Percentiles rank a stretch among this genome's conserved stretches.
Conservation (phyloP, 371 early-diverging fungal genomes). For the Mucor ambiguus region DNA sequence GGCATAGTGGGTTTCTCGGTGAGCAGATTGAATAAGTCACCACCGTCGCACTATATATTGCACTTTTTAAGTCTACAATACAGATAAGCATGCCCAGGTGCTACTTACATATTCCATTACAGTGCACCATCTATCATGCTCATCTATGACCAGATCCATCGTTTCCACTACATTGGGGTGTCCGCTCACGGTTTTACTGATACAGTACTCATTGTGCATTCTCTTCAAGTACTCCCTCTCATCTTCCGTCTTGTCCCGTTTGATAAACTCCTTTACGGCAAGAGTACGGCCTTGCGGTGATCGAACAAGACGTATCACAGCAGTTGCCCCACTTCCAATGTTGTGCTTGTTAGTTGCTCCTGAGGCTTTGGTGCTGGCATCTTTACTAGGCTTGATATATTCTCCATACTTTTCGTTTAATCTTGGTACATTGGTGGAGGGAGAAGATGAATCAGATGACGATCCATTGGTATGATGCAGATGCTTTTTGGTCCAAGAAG, state of each 20-base stretch:
- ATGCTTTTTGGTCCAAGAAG: constrained; percentile 28
- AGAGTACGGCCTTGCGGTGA: constrained; percentile 35
- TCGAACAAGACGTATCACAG: constrained; percentile 86
- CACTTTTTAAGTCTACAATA: background rate
- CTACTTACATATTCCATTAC: constrained; percentile 70
- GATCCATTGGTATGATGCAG: constrained; percentile 1
- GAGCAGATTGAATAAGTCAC: constrained; percentile 62
- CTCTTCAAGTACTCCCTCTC: constrained; percentile 67
- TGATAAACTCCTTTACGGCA: constrained; percentile 69
- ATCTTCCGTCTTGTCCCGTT: constrained; percentile 54
- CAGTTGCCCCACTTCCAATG: constrained; percentile 89
- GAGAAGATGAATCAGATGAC: constrained; percentile 14
- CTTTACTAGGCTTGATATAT: constrained; percentile 21
- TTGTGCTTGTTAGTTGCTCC: constrained; percentile 55
- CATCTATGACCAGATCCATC: constrained; percentile 66
- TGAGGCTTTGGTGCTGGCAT: constrained; percentile 10
- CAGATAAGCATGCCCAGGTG: background rate
- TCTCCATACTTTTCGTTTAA: constrained; percentile 31
- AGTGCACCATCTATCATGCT: constrained; percentile 57
- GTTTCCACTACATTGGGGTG: constrained; percentile 76
- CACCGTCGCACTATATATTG: constrained; percentile 56
- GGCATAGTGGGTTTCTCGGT: constrained; percentile 40
- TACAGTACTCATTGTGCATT: constrained; percentile 76
- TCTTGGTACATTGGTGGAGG: constrained; percentile 17
- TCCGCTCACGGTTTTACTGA: constrained; percentile 60